Percentiles rank a stretch among this genome's conserved stretches.
Conservation (phyloP, 2,329 filamentous ascomycete species). For the Claviceps maximensis region DNA sequence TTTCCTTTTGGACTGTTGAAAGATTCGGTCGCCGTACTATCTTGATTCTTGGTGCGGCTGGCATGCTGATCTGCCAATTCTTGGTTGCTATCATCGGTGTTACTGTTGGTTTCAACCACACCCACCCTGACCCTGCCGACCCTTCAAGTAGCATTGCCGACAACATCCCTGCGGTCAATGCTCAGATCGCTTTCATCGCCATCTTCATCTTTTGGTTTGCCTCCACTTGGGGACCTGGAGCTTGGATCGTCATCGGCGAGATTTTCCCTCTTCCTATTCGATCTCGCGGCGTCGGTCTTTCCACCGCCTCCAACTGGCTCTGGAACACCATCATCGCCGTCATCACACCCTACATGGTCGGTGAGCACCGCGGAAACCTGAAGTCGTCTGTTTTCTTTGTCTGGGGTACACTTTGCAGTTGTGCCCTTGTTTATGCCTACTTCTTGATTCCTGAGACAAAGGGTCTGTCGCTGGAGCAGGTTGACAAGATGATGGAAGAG, state of each 20-base stretch:
- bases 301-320: conserved; percentile 83
- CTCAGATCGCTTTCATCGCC: conserved; percentile 77
- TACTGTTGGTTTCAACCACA: conserved; percentile 40
- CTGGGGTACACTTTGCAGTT: conserved; percentile 55
- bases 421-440: conserved; percentile 51
- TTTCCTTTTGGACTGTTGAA: conserved; percentile 83
- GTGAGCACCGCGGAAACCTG: conserved; percentile 48
- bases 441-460: conserved; percentile 65
- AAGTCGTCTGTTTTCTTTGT: conserved; percentile 61
- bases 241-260: conserved; percentile 77
- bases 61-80: conserved; percentile 82
- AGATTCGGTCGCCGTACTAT: conserved; percentile 67
- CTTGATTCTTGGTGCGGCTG: conserved; percentile 63
- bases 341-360: conserved; percentile 63
- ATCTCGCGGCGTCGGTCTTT: conserved; percentile 73
- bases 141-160: conserved; percentile 27
- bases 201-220: conserved; percentile 93
- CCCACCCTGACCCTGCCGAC: conserved; percentile 31
- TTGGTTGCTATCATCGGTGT: conserved; percentile 67
- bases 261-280: conserved; percentile 84
- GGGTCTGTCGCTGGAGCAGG: conserved; percentile 65
- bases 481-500: conserved; percentile 84
- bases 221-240: conserved; percentile 72
- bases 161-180: conserved; percentile 45
- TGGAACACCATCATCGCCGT: conserved; percentile 67